Conservation (phyloP, 106 monocot genomes). For the Acanthochlamys bracteata region DNA sequence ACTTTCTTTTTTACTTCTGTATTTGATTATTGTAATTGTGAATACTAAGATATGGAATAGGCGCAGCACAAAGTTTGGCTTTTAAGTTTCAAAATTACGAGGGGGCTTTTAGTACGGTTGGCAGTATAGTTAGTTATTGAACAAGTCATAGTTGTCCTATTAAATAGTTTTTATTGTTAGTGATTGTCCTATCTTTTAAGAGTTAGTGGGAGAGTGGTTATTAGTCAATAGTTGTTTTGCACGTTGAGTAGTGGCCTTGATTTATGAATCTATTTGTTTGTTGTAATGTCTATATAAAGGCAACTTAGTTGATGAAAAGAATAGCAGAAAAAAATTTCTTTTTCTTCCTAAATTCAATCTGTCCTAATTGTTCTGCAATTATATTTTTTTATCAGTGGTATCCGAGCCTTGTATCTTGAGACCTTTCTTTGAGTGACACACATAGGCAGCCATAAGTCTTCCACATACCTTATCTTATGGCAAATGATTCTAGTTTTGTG, state of each 20-base stretch:
- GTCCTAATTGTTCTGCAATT: not conserved
- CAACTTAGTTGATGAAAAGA: not conserved
- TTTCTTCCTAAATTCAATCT: not conserved
- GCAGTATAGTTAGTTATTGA: not conserved
- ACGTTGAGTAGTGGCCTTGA: too few relatives aligned
- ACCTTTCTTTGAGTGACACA: not conserved
- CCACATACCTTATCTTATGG: not conserved
- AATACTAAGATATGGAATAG: too few relatives aligned
- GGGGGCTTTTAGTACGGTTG: too few relatives aligned
- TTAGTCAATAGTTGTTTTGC: not conserved
- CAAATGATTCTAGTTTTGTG: conserved; percentile 1
- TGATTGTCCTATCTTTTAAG: not conserved
- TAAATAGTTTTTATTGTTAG: not conserved
- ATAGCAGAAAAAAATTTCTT: not conserved
- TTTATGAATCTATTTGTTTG: not conserved
- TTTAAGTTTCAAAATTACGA: too few relatives aligned
- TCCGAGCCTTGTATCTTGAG: not conserved
- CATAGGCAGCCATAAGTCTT: not conserved
- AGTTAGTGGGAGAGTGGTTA: not conserved
- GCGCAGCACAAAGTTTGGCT: too few relatives aligned
- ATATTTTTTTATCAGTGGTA: not conserved
- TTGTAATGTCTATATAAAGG: not conserved
- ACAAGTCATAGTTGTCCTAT: not conserved
- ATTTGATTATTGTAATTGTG: too few relatives aligned
- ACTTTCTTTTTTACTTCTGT: too few relatives aligned